A percentile compares a stretch with the other conserved stretches of the same genome.
Evolutionary conservation across 345 rosid genomes (phyloP).

Genomic region (Arabidopsis thaliana): DNA sequence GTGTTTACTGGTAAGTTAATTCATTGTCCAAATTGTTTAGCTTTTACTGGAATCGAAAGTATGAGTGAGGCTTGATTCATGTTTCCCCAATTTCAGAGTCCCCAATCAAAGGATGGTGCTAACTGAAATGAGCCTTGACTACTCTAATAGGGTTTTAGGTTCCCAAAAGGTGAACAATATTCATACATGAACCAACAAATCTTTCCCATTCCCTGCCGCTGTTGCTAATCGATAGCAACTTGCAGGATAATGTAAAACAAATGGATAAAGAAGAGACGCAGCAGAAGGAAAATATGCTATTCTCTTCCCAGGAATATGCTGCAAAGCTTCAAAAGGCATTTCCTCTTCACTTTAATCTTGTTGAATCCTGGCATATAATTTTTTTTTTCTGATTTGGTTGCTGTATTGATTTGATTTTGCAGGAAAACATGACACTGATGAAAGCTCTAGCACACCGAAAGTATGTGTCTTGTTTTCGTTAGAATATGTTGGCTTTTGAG

Average conservation of each 20-base stretch:
- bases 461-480: conserved; percentile 45
- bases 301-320: conserved; percentile 47
- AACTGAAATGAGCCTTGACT: conserved; percentile 14
- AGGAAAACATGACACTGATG: conserved; percentile 64
- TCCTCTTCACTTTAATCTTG: conserved; percentile 8
- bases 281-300: conserved; percentile 32
- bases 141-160: conserved; percentile 6
- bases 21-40: neutral
- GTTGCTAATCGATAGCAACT: conserved; percentile 42
- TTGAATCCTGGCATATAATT: neutral
- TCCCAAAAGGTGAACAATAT: neutral
- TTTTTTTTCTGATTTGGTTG: conserved; percentile 22
- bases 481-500: conserved; percentile 27
- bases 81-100: neutral
- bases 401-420: conserved; percentile 36
- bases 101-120: neutral
- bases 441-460: conserved; percentile 61
- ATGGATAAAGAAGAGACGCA: conserved; percentile 44
- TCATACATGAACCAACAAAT: neutral
- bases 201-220: neutral
- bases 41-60: neutral
- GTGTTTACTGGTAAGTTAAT: conserved; percentile 8
- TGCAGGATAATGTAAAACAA: conserved; percentile 47
- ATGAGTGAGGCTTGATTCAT: neutral
- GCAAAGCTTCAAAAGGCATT: conserved; percentile 62